Conservation (phyloP, 768 basidiomycete species). For the Leccinellum rugosiceps region DNA sequence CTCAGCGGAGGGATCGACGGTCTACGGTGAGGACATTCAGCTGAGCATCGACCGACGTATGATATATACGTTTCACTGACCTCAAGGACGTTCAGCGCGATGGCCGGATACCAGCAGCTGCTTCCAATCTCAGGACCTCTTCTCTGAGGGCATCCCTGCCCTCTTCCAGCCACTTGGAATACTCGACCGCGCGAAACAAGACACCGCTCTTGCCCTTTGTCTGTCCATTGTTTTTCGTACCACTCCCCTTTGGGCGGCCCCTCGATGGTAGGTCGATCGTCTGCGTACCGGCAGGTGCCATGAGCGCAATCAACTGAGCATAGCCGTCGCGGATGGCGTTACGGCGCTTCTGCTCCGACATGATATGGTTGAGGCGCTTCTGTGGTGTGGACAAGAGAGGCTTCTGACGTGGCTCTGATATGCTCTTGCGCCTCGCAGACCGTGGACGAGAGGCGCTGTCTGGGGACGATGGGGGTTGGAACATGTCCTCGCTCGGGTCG, state of each 20-base stretch:
- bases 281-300: conserved; percentile 75
- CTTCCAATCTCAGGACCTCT: conserved; percentile 68
- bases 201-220: conserved; percentile 90
- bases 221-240: conserved; percentile 57
- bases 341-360: conserved; percentile 90
- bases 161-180: conserved; percentile 83
- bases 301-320: conserved; percentile 76
- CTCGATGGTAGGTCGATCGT: conserved; percentile 72
- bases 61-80: too few species aligned
- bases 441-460: conserved; percentile 13
- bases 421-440: conserved; percentile 22
- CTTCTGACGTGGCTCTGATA: conserved; percentile 39
- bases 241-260: conserved; percentile 78
- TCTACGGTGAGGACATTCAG: conserved; percentile 1
- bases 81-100: conserved; percentile 8
- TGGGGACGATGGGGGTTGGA: conserved; percentile 5
- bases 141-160: conserved; percentile 65
- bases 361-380: conserved; percentile 89
- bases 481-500: conserved; percentile 8
- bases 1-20: background rate
- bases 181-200: conserved; percentile 82
- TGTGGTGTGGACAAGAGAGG: conserved; percentile 78
- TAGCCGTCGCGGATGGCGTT: conserved; percentile 92
- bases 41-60: background rate
- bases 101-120: conserved; percentile 53